Evolutionary conservation across 495 filamentous ascomycete species (phyloP).

Genomic region (Hyaloscypha hepaticicola): DNA sequence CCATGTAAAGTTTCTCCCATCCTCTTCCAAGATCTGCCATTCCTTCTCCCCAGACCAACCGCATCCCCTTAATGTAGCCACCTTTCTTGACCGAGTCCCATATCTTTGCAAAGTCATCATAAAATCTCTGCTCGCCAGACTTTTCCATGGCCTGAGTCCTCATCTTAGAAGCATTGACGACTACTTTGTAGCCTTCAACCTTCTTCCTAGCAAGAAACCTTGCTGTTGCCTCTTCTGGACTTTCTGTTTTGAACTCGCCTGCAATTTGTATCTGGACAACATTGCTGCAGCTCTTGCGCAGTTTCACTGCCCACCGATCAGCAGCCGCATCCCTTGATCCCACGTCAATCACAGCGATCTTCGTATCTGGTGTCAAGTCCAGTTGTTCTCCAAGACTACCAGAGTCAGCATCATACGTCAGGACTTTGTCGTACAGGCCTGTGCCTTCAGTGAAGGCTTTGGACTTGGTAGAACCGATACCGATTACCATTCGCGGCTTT

Average conservation of each 20-base stretch:
- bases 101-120: conserved; percentile 23
- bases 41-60: conserved; percentile 45
- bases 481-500: conserved; percentile 37
- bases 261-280: conserved; percentile 42
- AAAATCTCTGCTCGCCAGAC: conserved; percentile 37
- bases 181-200: conserved; percentile 28
- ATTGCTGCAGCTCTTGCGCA: conserved; percentile 31
- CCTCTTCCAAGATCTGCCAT: conserved; percentile 42
- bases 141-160: conserved; percentile 38
- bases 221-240: conserved; percentile 15
- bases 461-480: conserved; percentile 37
- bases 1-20: conserved; percentile 44
- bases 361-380: conserved; percentile 31
- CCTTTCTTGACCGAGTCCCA: conserved; percentile 40
- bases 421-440: conserved; percentile 38
- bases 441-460: conserved; percentile 34
- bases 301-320: conserved; percentile 35
- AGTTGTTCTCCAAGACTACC: conserved; percentile 23
- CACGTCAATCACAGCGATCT: conserved; percentile 53
- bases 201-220: conserved; percentile 10
- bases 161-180: conserved; percentile 46
- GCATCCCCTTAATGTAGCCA: conserved; percentile 36
- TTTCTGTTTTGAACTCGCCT: conserved; percentile 32
- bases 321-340: conserved; percentile 44
- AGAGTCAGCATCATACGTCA: conserved; percentile 35